These are phyloP conservation scores for Cyberlindnera misumaiensis DNA, from an alignment of 805 yeast genomes.

Conservation along the genomic window DNA sequence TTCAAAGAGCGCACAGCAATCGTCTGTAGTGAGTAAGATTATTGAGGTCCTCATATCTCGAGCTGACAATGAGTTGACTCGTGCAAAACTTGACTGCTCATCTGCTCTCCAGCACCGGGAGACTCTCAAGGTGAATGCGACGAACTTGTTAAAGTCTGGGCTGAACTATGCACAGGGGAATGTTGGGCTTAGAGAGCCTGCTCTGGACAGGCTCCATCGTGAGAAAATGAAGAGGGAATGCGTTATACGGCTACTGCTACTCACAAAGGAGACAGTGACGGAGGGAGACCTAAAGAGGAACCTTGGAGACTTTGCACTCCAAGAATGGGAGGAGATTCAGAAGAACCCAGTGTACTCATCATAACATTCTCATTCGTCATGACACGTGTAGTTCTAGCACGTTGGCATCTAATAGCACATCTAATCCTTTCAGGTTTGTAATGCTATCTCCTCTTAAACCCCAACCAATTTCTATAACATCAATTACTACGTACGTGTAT, in stretches of 20 bases:
- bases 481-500: constrained; percentile 9
- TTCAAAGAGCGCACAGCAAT: constrained; percentile 12
- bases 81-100: constrained; percentile 11
- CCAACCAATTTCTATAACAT: constrained; percentile 16
- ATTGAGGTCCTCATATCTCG: constrained; percentile 19
- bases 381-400: constrained; percentile 5
- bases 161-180: constrained; percentile 15
- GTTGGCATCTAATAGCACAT: constrained; percentile 9
- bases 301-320: constrained; percentile 15
- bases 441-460: constrained; percentile 6
- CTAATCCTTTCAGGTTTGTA: constrained; percentile 9
- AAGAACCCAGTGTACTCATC: background rate
- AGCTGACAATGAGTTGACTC: constrained; percentile 20
- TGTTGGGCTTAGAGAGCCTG: constrained; percentile 22
- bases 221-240: constrained; percentile 20
- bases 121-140: constrained; percentile 10
- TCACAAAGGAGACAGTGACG: constrained; percentile 11
- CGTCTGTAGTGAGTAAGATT: constrained; percentile 15
- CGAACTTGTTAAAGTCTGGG: constrained; percentile 20
- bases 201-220: constrained; percentile 14
- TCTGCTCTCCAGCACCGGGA: constrained; percentile 10
- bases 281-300: constrained; percentile 18
- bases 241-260: constrained; percentile 14
- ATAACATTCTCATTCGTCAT: background rate
- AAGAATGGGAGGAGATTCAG: constrained; percentile 14